These are phyloP conservation scores for Zygosaccharomyces pseudobailii DNA, from an alignment of 1,139 yeast genomes.

Conservation along the genomic window DNA sequence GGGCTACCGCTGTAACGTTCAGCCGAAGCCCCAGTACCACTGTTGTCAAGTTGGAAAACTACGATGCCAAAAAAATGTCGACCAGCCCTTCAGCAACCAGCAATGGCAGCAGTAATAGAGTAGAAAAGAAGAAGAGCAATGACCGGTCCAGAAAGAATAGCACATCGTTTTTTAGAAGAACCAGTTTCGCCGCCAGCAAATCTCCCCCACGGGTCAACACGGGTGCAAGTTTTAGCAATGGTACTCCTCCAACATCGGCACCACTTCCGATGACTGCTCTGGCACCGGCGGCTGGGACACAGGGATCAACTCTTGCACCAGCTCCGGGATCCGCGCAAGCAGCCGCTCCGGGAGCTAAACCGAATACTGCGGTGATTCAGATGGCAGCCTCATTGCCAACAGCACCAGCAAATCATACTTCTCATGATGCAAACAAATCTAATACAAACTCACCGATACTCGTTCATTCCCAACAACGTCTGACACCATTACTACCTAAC, in stretches of 20 bases:
- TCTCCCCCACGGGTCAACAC: not conserved
- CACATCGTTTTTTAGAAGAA: conserved; percentile 7
- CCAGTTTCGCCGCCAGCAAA: conserved; percentile 6
- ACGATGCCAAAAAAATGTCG: not conserved
- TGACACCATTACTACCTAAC: not conserved
- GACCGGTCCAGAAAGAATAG: conserved; percentile 4
- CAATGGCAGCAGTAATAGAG: not conserved
- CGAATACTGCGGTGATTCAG: not conserved
- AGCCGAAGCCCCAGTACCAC: not conserved
- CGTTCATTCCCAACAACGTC: not conserved
- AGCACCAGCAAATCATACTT: not conserved
- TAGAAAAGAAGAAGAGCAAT: conserved; percentile 3
- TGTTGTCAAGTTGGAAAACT: not conserved
- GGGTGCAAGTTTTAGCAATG: not conserved
- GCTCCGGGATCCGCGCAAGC: not conserved
- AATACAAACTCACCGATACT: not conserved
- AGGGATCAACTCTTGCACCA: not conserved
- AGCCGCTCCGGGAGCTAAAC: not conserved
- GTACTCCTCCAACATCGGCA: not conserved
- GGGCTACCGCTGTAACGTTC: not conserved
- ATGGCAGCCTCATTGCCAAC: not conserved
- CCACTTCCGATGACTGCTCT: not conserved
- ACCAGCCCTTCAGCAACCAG: not conserved
- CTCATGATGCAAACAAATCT: not conserved
- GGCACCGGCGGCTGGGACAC: not conserved